Evolutionary conservation across 2,329 filamentous ascomycete genomes (phyloP), one percentile per base, ranked within the genome.

Genomic region (Coniochaeta ligniaria): DNA sequence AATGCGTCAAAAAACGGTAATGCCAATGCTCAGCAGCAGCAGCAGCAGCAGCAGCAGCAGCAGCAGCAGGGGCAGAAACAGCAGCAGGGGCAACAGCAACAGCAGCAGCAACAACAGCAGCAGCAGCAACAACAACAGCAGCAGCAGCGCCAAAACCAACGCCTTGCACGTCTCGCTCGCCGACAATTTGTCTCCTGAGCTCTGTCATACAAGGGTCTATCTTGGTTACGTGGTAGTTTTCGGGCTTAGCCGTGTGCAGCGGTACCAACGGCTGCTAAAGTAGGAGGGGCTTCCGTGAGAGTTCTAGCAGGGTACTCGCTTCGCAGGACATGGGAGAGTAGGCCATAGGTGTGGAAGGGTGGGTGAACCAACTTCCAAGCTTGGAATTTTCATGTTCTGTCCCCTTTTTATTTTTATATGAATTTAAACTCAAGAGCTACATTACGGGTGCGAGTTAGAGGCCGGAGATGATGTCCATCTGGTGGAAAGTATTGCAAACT

Each of bases 161-260:
- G 66, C 24, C 63, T 66, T 14, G 62, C 64, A 14, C 65, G 66
- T 20, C 59, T 68, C 22, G n/a, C 59, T 2, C 63, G 66, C 57
- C 66, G 66, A 20, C 36, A 38, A 33, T 66, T 68, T 24, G 54
- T 67, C 36, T 64, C 65, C 31, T 69, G 63, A 58, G 57, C 14
- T 26, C 31, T 22, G 5, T 47, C 43, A n/a, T n/a, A n/a, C n/a
- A 4, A 47, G 24, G 11, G 3, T 26, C 14, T 52, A 26, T 14
- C 8, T 20, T 17, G 28, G 41, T 12, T 28, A 3, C 11, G 20
- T 22, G 26, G 52, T 45, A 38, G 47, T 36, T 4, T 24, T 6
- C 31, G n/a, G 47, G n/a, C 11, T 22, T 31, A n/a, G 24, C 47
- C 24, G 17, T 31, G 47, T 28, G 24, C 14, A 28, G 47, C 26